Conservation (phyloP, 176 grass and related monocot species). For the Carex kokanica region DNA sequence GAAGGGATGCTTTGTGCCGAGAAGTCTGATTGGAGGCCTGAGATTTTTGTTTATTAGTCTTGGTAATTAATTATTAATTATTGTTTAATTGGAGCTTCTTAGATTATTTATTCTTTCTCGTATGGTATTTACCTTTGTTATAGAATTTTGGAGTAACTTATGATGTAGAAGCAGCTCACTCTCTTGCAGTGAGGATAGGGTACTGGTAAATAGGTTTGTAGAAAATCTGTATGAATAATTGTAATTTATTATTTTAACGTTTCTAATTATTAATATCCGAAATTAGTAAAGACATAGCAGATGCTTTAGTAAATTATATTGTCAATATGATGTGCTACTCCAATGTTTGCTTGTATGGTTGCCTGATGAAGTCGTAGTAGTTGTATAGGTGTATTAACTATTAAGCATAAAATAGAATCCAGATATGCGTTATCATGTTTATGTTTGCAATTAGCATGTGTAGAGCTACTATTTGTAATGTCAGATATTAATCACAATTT, state of each 20-base stretch:
- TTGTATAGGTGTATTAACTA: not conserved
- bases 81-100: not conserved
- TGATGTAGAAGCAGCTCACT: not conserved
- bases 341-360: not conserved
- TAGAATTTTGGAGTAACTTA: conserved; percentile 11
- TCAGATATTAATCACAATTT: not conserved
- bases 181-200: not conserved
- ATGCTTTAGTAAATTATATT: not conserved
- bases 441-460: not conserved
- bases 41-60: conserved; percentile 34
- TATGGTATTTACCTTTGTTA: conserved; percentile 5
- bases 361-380: not conserved
- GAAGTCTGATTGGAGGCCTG: conserved; percentile 79
- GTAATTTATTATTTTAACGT: conserved; percentile 11
- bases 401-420: not conserved
- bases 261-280: conserved; percentile 19
- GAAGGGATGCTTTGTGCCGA: conserved; percentile 64
- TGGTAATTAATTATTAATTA: conserved; percentile 20
- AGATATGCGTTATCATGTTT: not conserved
- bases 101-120: conserved; percentile 20
- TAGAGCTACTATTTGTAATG: no score
- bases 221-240: conserved; percentile 22
- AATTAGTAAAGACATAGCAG: not conserved
- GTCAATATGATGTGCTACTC: not conserved
- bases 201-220: conserved; percentile 8